phyloP scores from a whole-genome alignment of 2,329 filamentous ascomycete species.

The Fusarium pseudoanthophilum region DNA sequence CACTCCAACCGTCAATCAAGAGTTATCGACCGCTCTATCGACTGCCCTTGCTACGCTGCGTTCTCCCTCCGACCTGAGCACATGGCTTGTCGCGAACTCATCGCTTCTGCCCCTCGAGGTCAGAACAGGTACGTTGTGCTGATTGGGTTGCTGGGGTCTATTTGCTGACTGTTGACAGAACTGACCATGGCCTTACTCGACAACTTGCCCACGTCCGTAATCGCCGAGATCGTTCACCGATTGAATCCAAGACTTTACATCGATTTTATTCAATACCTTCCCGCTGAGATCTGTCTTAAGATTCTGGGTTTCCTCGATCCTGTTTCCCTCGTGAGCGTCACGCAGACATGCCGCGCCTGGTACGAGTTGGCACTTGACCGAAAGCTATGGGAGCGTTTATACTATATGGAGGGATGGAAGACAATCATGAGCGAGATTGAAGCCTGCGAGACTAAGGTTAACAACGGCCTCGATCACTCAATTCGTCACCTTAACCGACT shows the following conservation, averaged over 20 bases:
- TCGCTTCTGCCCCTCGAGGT: constrained; percentile 60
- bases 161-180: constrained; percentile 61
- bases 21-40: constrained; percentile 49
- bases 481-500: constrained; percentile 56
- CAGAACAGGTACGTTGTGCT: constrained; percentile 58
- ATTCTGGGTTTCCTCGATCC: constrained; percentile 89
- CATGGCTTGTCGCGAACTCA: constrained; percentile 63
- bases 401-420: constrained; percentile 87
- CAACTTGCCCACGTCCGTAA: constrained; percentile 80
- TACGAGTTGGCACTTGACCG: constrained; percentile 83
- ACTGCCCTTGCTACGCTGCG: constrained; percentile 49
- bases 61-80: constrained; percentile 57
- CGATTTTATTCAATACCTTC: constrained; percentile 87
- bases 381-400: constrained; percentile 86
- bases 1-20: constrained; percentile 53
- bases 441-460: constrained; percentile 71
- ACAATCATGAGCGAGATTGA: constrained; percentile 73
- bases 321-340: constrained; percentile 80
- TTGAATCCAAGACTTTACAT: constrained; percentile 88
- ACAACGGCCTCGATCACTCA: constrained; percentile 54
- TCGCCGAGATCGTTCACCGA: constrained; percentile 82
- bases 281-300: constrained; percentile 89
- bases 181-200: constrained; percentile 82
- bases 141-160: background rate
- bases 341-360: constrained; percentile 84